Conservation (phyloP, 768 basidiomycete species). For the Nidularia sp. region DNA sequence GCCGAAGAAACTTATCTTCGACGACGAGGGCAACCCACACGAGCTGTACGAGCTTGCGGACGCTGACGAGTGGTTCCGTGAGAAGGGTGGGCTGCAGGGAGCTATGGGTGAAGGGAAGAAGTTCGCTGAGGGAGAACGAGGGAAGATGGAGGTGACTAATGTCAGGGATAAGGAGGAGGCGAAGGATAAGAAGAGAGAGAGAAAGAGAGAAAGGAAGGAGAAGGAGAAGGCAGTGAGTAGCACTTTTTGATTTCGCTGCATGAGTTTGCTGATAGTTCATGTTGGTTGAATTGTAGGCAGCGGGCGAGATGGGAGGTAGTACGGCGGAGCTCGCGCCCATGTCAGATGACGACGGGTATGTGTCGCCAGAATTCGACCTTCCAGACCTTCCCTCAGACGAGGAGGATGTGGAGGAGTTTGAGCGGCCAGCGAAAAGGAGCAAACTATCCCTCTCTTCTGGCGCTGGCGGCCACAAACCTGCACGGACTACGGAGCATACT, state of each 20-base stretch:
- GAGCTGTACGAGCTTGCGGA: conserved; percentile 81
- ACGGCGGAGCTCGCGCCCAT: conserved; percentile 29
- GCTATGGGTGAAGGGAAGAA: conserved; percentile 60
- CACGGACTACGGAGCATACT: conserved; percentile 5
- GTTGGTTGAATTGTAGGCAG: too few species aligned
- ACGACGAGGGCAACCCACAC: conserved; percentile 80
- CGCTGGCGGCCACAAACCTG: conserved; percentile 18
- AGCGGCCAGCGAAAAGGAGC: conserved; percentile 23
- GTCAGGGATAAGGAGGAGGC: conserved; percentile 77
- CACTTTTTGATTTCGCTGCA: conserved; percentile 1
- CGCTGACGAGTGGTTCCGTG: conserved; percentile 65
- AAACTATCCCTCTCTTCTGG: conserved; percentile 23
- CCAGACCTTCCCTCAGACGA: conserved; percentile 24
- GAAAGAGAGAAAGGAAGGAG: conserved; percentile 89
- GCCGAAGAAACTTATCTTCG: conserved; percentile 80
- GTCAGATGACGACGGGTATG: conserved; percentile 58
- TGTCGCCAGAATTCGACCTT: conserved; percentile 67
- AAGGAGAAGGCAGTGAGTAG: conserved; percentile 46
- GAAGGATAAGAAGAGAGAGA: conserved; percentile 84
- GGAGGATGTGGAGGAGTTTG: conserved; percentile 3
- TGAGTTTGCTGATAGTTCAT: too few species aligned
- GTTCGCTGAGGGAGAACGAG: conserved; percentile 73
- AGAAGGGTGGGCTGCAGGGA: conserved; percentile 58
- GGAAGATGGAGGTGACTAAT: conserved; percentile 68
- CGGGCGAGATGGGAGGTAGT: too few species aligned